phyloP scores from a whole-genome alignment of 1,284 basidiomycete genomes.

The Ganoderma resinaceum region DNA sequence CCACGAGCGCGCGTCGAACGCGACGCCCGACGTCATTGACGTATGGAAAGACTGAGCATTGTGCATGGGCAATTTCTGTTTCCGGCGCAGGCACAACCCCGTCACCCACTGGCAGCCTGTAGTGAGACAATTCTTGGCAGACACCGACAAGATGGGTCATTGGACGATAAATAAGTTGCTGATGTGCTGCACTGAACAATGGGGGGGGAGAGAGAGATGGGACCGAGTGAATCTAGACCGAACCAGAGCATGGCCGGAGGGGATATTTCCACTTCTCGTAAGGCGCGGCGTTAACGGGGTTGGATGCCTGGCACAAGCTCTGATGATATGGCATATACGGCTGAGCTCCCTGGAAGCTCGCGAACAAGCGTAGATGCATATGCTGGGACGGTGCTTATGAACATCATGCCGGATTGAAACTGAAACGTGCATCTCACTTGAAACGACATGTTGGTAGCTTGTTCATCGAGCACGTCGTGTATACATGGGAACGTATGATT shows the following conservation, averaged over 20 bases:
- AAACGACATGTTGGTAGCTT: not conserved
- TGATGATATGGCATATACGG: not conserved
- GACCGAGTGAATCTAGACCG: not conserved
- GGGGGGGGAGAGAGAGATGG: not conserved
- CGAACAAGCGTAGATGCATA: not conserved
- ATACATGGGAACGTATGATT: not conserved
- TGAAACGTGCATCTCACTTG: not conserved
- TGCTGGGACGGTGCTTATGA: not conserved
- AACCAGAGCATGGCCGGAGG: not conserved
- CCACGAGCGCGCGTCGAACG: slow-evolving; percentile 7
- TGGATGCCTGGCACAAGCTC: not conserved
- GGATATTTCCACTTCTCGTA: not conserved
- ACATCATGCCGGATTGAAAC: not conserved
- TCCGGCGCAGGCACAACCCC: not conserved
- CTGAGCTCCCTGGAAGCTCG: not conserved
- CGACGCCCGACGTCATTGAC: slow-evolving; percentile 11
- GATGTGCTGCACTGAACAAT: not conserved
- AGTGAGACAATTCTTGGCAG: not conserved
- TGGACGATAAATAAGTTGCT: not conserved
- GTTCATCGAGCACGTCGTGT: not conserved
- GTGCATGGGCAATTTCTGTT: not conserved
- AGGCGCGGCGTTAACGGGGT: not conserved
- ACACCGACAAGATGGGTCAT: not conserved
- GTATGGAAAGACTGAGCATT: not conserved
- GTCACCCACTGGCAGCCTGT: not conserved